Evolutionary conservation across 2,329 filamentous ascomycete species (phyloP), one percentile per base, ranked within the genome.

Genomic region (Cladophialophora bantiana): DNA sequence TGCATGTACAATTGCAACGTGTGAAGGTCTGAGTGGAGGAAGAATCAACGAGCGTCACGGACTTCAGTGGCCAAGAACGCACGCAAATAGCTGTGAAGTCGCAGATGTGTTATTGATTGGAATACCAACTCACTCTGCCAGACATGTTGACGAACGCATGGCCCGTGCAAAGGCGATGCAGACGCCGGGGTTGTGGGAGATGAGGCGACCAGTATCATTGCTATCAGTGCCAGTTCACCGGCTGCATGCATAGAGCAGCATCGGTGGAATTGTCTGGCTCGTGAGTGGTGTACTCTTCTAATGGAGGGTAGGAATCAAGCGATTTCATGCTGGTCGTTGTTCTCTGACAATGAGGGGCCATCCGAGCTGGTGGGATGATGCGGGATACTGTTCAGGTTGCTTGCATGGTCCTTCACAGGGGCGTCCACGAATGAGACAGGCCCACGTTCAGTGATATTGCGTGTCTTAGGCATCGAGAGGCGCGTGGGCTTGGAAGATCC

Each of bases 261-360:
- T 53, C 31, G 50, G 6, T n/a, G n/a, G n/a, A 26, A 20, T 53
- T 53, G 13, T 26, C 20, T 26, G 50, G 18, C 13, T 53, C 50
- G n/a, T 53, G 50, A 53, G 50, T 53, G 50, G 50, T 53, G 50
- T 53, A n/a, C 50, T 53, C 50, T 53, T 53, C 18, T 31, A 10
- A 53, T 26, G 50, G 50, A 53, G 50, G 50, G 50, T n/a, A 42
- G 50, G 50, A n/a, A 53, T 53, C 31, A 13, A 57, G 54, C 54
- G 31, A 57, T 20, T 57, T 35, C 35, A 57, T 35, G 54, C 38
- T 57, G 54, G 54, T 40, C 54, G 54, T 57, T 35, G 54, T 35
- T 57, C 54, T 57, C 54, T 57, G 54, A 57, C n/a, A 57, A 40
- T 53, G 54, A 57, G 54, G 54, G 54, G 54, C 31, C 31, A 57